Conservation (phyloP, 129 eudicot genomes). For the Artemisia tridentata region DNA sequence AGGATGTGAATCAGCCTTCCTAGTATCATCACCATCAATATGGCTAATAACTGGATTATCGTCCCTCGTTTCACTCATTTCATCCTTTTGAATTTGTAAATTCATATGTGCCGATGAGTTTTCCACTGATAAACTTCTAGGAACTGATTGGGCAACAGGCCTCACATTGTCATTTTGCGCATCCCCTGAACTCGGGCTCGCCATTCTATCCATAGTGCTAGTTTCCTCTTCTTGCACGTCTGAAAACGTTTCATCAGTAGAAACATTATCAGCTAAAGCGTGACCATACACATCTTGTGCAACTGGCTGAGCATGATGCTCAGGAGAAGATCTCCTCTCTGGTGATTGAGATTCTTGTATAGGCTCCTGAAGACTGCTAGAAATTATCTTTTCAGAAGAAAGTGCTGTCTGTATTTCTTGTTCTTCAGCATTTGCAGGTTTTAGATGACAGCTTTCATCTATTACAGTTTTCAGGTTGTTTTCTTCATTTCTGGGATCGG, state of each 20-base stretch:
- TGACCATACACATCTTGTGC: constrained; percentile 27
- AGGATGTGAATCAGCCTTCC: constrained; percentile 31
- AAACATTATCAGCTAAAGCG: constrained; percentile 26
- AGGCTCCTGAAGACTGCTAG: constrained; percentile 26
- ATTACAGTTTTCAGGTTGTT: constrained; percentile 25
- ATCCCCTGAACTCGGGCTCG: constrained; percentile 24
- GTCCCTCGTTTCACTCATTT: constrained; percentile 32
- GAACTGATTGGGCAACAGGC: constrained; percentile 20
- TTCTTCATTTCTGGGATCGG: constrained; percentile 30
- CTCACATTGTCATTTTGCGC: constrained; percentile 24
- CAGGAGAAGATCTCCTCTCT: constrained; percentile 38
- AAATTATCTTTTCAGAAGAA: constrained; percentile 26
- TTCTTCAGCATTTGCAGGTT: constrained; percentile 32
- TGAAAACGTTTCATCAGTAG: constrained; percentile 34
- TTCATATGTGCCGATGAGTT: constrained; percentile 27
- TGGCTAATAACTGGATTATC: constrained; percentile 24
- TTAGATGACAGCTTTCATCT: constrained; percentile 30
- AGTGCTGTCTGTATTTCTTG: constrained; percentile 24
- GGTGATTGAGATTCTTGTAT: constrained; percentile 28
- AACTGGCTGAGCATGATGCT: constrained; percentile 37
- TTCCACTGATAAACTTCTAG: constrained; percentile 16
- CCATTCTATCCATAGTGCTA: constrained; percentile 17
- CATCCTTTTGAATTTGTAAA: constrained; percentile 29
- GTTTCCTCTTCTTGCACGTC: constrained; percentile 38
- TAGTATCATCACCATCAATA: constrained; percentile 31